Evolutionary conservation across 164 flowering plant genomes (phyloP).

Genomic region (Sextonia rubra): DNA sequence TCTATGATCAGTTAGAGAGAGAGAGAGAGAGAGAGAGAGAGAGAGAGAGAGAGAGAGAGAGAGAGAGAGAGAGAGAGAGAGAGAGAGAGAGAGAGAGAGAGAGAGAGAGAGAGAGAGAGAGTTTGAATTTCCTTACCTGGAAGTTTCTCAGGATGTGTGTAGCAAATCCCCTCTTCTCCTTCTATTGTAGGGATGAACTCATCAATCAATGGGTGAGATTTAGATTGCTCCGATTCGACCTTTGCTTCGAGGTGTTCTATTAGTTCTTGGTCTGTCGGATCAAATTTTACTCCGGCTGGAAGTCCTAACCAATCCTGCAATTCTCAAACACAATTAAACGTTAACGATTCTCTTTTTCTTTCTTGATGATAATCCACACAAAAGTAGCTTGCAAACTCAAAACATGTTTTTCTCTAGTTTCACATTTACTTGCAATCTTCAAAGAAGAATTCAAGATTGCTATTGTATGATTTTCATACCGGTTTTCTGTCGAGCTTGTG

Average conservation of each 20-base stretch:
- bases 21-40: neutral
- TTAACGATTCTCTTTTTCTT: neutral
- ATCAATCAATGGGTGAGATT: constrained; percentile 79
- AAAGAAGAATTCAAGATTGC: neutral
- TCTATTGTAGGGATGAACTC: constrained; percentile 87
- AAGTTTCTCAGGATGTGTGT: constrained; percentile 89
- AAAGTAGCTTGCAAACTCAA: neutral
- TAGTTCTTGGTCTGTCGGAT: constrained; percentile 85
- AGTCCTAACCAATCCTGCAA: constrained; percentile 71
- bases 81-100: constrained; percentile 3
- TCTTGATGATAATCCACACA: neutral
- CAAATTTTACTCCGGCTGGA: constrained; percentile 97
- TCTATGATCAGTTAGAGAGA: neutral
- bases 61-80: constrained; percentile 1
- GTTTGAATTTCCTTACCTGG: constrained; percentile 43
- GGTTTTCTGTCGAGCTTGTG: constrained; percentile 86
- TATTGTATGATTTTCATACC: constrained; percentile 34
- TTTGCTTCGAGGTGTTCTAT: constrained; percentile 83
- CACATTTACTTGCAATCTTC: neutral
- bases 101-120: neutral
- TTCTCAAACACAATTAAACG: constrained; percentile 9
- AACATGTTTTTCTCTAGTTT: neutral
- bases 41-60: neutral
- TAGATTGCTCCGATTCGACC: constrained; percentile 40
- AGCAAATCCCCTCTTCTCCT: constrained; percentile 91